Evolutionary conservation across 495 filamentous ascomycete species (phyloP), one percentile per base, ranked within the genome.

Genomic region (Collariella sp.): DNA sequence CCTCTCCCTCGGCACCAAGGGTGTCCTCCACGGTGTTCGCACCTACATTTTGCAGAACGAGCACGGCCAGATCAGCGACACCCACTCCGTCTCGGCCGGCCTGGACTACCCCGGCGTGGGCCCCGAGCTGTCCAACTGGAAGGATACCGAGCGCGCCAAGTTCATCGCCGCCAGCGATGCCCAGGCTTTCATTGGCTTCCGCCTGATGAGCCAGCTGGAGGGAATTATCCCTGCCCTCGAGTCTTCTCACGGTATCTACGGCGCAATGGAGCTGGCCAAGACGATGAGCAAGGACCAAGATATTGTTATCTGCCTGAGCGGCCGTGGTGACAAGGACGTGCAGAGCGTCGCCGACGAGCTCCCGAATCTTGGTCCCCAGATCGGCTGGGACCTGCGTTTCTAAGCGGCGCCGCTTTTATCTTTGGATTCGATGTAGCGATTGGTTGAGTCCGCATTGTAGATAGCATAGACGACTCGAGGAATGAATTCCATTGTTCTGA

Each of bases 51-150:
- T 98, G 2, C 93, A 98, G 72, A 82, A 95, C 70, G 76, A 84
- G 58, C 81, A 95, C 67, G 93, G 93, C 9, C 94, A 98, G 70
- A 95, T 98, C 62, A 78, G 76, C 29, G 89, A 96, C 33, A 97
- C 93, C 1, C 93, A 98, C 71, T 96, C 90, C 13, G 83, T 98
- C 59, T 96, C 90, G n/a, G 93, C 93, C 2, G 94, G 93, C 54
- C 81, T 98, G 1, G 93, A 98, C 67, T 98, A 98, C 71, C 93
- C 93, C 3, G 93, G 90, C 65, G 93, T 98, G 26, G 93, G 93
- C 0, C 93, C 93, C 11, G 93, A 99, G 66, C 78, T 99, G 29
- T 82, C 83, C 15, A 78, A 76, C 56, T 97, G 94, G 93, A 99
- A 99, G 69, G 94, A 97, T 59, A 84, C 64, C 52, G 75, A 83